Evolutionary conservation across 2,329 filamentous ascomycete genomes (phyloP), one percentile per base, ranked within the genome.

Genomic region (Arthrobotrys entomopaga): DNA sequence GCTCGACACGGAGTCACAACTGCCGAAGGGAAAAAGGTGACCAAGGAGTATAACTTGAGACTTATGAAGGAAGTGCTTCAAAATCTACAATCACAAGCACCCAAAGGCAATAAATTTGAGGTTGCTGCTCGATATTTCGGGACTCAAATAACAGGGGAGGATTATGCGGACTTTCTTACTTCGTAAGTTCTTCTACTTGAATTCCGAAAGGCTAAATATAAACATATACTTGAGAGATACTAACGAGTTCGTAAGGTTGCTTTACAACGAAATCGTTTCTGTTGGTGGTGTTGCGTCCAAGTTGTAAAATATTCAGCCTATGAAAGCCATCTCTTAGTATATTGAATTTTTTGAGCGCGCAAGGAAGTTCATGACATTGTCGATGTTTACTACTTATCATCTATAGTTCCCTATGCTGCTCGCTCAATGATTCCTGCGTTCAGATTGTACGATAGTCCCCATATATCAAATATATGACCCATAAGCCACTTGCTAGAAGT

Each of bases 71-170:
- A 99, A 86, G 89, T 93, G 82, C 87, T 93, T 42, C 88, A 93
- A 69, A 86, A 89, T 80, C 85, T 98, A 29, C 86, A 88, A 26
- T 82, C 87, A 77, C 91, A 91, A 82, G 93, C 88, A 1, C 87
- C 89, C 58, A 90, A 91, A 85, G 93, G 93, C 67, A 95, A 97
- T 86, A 97, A 97, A 86, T 97, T 86, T 84, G 88, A 90, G 73
- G 86, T 97, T 61, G 95, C 95, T 0, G 92, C 92, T 0, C 90
- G 96, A 83, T 98, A 98, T 84, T 97, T 98, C 80, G 88, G 91
- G 38, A 85, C 88, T 52, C 95, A 99, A 85, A 91, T 98, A 69
- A 98, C 94, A 2, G 95, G 95, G 66, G 95, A 98, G 85, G 93
- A 97, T 78, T 98, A 98, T 82, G 93, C 93, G 11, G 95, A 99